phyloP scores from a whole-genome alignment of 305 asterid genomes.

The Fraxinus dipetala region DNA sequence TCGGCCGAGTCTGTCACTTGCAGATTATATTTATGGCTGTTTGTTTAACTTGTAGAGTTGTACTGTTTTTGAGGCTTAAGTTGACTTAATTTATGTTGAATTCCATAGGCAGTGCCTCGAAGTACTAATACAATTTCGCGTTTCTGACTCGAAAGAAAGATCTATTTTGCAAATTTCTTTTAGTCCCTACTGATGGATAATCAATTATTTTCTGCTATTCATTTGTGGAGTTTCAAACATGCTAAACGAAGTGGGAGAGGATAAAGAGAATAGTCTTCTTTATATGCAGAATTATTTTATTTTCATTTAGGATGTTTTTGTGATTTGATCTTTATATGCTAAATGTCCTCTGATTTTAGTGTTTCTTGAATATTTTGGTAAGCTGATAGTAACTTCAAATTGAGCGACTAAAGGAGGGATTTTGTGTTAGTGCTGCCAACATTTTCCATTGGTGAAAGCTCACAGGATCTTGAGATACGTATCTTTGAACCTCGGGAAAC shows the following conservation, averaged over 20 bases:
- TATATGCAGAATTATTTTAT: neutral
- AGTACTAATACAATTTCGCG: slow-evolving; percentile 21
- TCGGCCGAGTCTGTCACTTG: slow-evolving; percentile 23
- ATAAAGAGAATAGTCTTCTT: neutral
- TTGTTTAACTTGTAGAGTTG: slow-evolving; percentile 38
- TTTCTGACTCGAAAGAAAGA: slow-evolving; percentile 3
- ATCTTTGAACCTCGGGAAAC: too few species aligned
- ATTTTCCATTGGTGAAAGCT: too few species aligned
- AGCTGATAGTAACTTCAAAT: neutral
- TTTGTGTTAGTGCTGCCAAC: too few species aligned
- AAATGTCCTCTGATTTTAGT: neutral
- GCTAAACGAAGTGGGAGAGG: neutral
- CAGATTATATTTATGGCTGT: slow-evolving; percentile 32
- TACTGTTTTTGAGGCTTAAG: slow-evolving; percentile 39
- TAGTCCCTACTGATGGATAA: neutral
- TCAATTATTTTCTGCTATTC: neutral
- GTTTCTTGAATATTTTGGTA: neutral
- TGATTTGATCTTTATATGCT: neutral
- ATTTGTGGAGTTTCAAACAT: neutral
- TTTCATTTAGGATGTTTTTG: neutral
- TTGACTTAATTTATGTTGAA: slow-evolving; percentile 31
- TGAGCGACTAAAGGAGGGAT: neutral
- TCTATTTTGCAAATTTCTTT: neutral
- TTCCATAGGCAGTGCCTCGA: slow-evolving; percentile 31
- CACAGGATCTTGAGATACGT: too few species aligned